These are phyloP conservation scores for Tillandsia leiboldiana DNA, from an alignment of 176 grass and related monocot species.

Conservation along the genomic window DNA sequence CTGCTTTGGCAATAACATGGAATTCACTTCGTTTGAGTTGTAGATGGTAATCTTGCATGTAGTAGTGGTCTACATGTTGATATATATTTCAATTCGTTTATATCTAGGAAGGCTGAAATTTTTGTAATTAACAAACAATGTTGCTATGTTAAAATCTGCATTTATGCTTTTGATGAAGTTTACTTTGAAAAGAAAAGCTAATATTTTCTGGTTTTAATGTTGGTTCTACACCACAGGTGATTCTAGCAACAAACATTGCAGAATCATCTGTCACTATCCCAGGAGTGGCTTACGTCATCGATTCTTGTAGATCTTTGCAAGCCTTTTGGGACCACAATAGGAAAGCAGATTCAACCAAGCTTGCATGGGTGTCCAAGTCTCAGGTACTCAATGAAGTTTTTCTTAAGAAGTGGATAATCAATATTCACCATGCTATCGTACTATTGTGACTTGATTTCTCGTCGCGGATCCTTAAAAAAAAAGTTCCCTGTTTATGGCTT, in stretches of 20 bases:
- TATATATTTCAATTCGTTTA: no score
- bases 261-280: conserved; percentile 96
- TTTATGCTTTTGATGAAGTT: neutral
- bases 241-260: conserved; percentile 91
- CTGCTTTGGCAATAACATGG: no score
- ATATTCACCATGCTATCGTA: no score
- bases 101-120: neutral
- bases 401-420: no score
- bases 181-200: neutral
- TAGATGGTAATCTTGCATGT: no score
- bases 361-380: conserved; percentile 90
- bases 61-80: no score
- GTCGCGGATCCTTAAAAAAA: no score
- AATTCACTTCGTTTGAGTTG: no score
- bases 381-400: conserved; percentile 28
- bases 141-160: neutral
- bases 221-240: conserved; percentile 47
- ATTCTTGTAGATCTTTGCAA: conserved; percentile 92
- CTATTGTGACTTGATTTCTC: no score
- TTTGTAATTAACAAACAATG: neutral
- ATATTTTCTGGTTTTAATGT: neutral
- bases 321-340: conserved; percentile 67
- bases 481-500: no score
- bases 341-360: conserved; percentile 55
- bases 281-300: conserved; percentile 73